Evolutionary conservation across 768 basidiomycete genomes (phyloP), one percentile per base, ranked within the genome.

Genomic region (Tylopilus rubrobrunneus): DNA sequence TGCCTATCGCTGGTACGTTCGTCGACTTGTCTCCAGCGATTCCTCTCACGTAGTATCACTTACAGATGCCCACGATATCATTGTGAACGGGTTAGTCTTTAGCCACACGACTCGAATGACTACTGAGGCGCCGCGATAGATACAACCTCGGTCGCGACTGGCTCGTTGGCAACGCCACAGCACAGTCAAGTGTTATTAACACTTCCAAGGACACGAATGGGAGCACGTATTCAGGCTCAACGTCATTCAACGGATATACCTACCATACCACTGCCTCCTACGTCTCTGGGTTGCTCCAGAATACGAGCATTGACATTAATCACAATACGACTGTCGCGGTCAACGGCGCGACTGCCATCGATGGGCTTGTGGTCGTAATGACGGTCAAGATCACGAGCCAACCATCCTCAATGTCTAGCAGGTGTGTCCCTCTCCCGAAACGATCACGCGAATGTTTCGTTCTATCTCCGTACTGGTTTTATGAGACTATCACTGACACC

Each of bases 61-160:
- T 23, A 19, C 34, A 83, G 85, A 74, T 21, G 62, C 73, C 23
- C 90, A 93, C 67, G 83, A 89, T 61, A 89, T 94, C 65, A 65
- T 89, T 19, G 71, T 73, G 7, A 79, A 93, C 54, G 92, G 92
- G 69, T 92, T 29, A 19, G 72, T 63, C 8, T 45, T 14, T 2
- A 28, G 4, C 5, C 15, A 29, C 28, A 7, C 28, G 8, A 11
- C 17, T 15, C 4, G 6, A 11, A 37, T 23, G 0, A 40, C 29
- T 5, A 10, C 36, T 47, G 34, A 49, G 47, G 19, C 42, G 17
- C 23, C 21, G 28, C 11, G 25, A n/a, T 19, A 81, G 83, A 7
- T 86, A 95, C 69, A 85, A 94, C 65, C 74, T 87, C 29, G 92
- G 86, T 12, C 85, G 93, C 25, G 92, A 97, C 65, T 87, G 82